Evolutionary conservation across 2,329 filamentous ascomycete species (phyloP), one percentile per base, ranked within the genome.

Genomic region (Sporothrix dimorphospora): DNA sequence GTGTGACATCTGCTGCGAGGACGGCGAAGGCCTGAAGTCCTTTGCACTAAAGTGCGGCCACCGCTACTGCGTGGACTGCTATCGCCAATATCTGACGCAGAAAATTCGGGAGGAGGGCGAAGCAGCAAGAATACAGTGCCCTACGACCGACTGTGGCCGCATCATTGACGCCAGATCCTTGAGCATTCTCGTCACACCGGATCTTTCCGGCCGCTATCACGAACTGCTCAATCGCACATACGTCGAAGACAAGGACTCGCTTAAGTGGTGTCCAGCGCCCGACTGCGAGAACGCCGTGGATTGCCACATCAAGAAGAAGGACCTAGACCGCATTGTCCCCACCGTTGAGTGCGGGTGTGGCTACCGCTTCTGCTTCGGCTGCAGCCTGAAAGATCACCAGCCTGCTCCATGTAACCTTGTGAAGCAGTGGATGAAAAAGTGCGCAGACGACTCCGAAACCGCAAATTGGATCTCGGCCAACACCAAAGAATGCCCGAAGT

Each of bases 391-490:
- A 74, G 96, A 99, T 78, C 96, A 99, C 78, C 95, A 97, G 78
- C 96, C 96, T 3, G 93, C 95, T 3, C 95, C 96, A 0, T 99
- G 96, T 80, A 87, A 90, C 34, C 83, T 99, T 69, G 95, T 98
- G 69, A 98, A 96, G 86, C 91, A 89, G 79, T 99, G 96, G 96
- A 82, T 99, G 14, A 97, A 98, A 85, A 99, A 99, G 80, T 99
- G 96, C 79, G 96, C 96, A 72, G 96, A 99, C 80, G 96, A 99
- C 79, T 97, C 94, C 0, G 96, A 99, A 81, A 99, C 96, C 0
- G 95, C 96, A 4, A 99, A 99, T 81, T 99, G 96, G 96, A 99
- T 99, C 74, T 98, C 95, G 0, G 96, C 96, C 63, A 97, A 99
- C 81, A 99, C 96, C 1, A 99, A 99, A 80, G 96, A 99, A 81